Evolutionary conservation across 192 early-diverging fungal species (phyloP).

Genomic region (Coemansia sp.): DNA sequence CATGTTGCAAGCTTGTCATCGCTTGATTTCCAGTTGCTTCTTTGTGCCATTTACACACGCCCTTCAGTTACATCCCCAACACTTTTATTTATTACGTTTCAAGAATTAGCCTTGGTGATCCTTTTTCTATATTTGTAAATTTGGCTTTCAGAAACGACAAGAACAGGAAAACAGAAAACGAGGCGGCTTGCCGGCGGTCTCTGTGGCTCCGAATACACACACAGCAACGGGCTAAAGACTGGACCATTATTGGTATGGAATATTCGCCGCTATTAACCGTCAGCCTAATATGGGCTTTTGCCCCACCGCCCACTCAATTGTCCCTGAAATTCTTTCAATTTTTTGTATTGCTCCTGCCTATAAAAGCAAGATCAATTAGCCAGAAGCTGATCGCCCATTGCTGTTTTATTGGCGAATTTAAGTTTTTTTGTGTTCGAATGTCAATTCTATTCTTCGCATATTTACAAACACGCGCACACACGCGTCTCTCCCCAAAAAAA

Average conservation of each 20-base stretch:
- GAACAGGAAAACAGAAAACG: neutral
- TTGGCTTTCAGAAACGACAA: neutral
- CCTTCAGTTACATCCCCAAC: neutral
- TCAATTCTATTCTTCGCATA: too few relatives aligned
- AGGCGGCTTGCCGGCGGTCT: slow-evolving; percentile 6
- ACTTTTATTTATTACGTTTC: neutral
- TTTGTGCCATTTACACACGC: neutral
- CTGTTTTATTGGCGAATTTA: too few relatives aligned
- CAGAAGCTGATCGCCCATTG: neutral
- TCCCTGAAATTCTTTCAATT: neutral
- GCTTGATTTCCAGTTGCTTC: neutral
- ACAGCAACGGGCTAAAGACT: neutral
- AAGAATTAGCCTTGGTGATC: neutral
- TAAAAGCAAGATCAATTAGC: neutral
- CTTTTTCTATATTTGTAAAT: neutral
- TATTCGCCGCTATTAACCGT: neutral
- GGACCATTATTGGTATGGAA: neutral
- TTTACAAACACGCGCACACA: neutral
- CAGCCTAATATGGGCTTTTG: neutral
- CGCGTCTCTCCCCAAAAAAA: neutral
- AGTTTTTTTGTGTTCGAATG: too few relatives aligned
- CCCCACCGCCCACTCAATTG: neutral
- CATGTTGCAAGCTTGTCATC: neutral
- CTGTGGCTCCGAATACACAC: neutral
- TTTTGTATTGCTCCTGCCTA: neutral